Base-by-base conservation (phyloP, 768 basidiomycete genomes). In the Boletus speciosus region DNA sequence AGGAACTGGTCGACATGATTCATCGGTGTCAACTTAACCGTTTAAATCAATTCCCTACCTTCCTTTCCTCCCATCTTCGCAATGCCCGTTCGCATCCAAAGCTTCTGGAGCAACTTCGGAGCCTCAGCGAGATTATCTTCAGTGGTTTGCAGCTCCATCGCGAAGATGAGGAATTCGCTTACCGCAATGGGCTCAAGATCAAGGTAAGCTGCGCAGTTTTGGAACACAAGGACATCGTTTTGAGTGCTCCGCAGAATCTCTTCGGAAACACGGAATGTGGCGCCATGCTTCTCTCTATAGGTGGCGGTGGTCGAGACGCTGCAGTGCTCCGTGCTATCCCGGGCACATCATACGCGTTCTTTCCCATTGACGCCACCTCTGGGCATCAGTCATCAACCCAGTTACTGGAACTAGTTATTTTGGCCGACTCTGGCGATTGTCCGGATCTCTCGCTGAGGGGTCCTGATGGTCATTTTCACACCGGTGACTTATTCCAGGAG, bases 191-290 rank as follows among this genome's bases (percentile, higher is more conserved):
- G 21, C 76, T 92, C 58, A 81, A 76, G 60, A 69, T 91, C 51
- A 80, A 74, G 66, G 86, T 87, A 68, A 63, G 81, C 69, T 38
- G 27, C 2, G 16, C 48, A 34, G n/a, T 64, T 60, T 60, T 49
- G 54, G 54, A 49, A 53, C 60, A 27, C 47, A 14, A 47, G 36
- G 23, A 49, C 36, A 49, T 61, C 37, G 44, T 61, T 55, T 59
- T 73, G 57, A 72, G 21, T 6, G 29, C 35, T 55, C 47, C 55
- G 37, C 64, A 88, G 84, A 91, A 90, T 66, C 74, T 88, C 16
- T 91, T 90, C 65, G 90, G 90, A 16, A 88, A 82, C 68, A 92
- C 90, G 2, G 90, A 92, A 74, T 81, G 86, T 56, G 88, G 87
- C 39, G 84, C 81, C 1, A 86, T 86, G 77, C 73, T 92, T 49